These are phyloP conservation scores for Phytophthora vignae DNA, from an alignment of 352 stramenopile species.

Conservation along the genomic window DNA sequence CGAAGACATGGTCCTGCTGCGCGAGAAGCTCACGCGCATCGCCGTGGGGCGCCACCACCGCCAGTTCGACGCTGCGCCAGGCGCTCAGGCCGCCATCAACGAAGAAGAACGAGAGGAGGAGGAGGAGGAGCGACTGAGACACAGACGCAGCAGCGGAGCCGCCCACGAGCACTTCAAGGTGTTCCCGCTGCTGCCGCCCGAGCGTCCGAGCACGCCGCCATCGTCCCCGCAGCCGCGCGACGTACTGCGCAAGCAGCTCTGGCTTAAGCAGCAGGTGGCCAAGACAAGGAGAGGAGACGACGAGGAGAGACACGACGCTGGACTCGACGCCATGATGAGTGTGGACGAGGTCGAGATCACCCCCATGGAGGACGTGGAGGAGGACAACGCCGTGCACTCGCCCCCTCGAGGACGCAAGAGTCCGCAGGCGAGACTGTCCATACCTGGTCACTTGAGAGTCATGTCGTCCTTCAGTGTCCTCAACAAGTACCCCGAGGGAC, in stretches of 20 bases:
- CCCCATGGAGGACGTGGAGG: slow-evolving; percentile 45
- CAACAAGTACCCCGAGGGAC: slow-evolving; percentile 70
- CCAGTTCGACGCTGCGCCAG: slow-evolving; percentile 4
- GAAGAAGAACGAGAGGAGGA: slow-evolving; percentile 13
- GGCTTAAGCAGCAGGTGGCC: slow-evolving; percentile 53
- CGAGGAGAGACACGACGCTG: slow-evolving; percentile 21
- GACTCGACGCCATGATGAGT: slow-evolving; percentile 41
- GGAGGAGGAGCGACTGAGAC: slow-evolving; percentile 14
- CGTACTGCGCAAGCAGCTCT: slow-evolving; percentile 74
- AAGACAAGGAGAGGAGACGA: slow-evolving; percentile 5
- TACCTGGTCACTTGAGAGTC: slow-evolving; percentile 62
- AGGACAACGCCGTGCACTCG: slow-evolving; percentile 27
- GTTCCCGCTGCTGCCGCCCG: slow-evolving; percentile 49
- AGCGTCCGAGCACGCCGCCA: slow-evolving; percentile 73
- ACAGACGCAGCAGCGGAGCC: slow-evolving; percentile 8
- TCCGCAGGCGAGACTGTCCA: slow-evolving; percentile 52
- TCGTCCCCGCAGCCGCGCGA: slow-evolving; percentile 83
- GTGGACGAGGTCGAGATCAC: slow-evolving; percentile 75
- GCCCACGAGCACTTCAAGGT: slow-evolving; percentile 49
- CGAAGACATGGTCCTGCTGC: slow-evolving; percentile 72
- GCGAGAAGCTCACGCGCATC: slow-evolving; percentile 82
- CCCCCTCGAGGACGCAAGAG: slow-evolving; percentile 24
- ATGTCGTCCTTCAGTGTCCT: slow-evolving; percentile 67
- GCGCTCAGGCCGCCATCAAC: too few species aligned
- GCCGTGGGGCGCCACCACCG: slow-evolving; percentile 45